Conservation (phyloP, 176 grass and related monocot genomes). For the Phoenix roebelenii region DNA sequence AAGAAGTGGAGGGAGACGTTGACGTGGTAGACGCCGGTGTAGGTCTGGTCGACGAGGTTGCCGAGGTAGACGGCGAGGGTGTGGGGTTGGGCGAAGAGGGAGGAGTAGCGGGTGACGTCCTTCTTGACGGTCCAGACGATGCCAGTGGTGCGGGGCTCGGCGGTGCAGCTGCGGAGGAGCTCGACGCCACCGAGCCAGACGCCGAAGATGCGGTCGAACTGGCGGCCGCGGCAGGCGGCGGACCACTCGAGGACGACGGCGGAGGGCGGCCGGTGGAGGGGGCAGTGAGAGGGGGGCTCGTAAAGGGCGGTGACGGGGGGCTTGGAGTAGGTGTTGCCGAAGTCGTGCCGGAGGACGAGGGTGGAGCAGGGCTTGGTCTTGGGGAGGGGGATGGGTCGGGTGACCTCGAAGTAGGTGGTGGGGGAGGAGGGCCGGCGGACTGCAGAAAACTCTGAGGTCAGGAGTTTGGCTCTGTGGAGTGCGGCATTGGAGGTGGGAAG, state of each 20-base stretch:
- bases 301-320: slow-evolving; percentile 43
- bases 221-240: slow-evolving; percentile 43
- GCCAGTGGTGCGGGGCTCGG: slow-evolving; percentile 29
- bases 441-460: slow-evolving; percentile 9
- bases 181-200: slow-evolving; percentile 69
- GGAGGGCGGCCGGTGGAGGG: slow-evolving; percentile 21
- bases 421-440: slow-evolving; percentile 16
- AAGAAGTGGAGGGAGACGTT: slow-evolving; percentile 64
- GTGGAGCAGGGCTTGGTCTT: slow-evolving; percentile 44
- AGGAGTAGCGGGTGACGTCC: slow-evolving; percentile 56
- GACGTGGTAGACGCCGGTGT: slow-evolving; percentile 68
- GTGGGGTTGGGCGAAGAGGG: slow-evolving; percentile 40
- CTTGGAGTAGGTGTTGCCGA: slow-evolving; percentile 41
- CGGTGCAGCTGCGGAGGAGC: slow-evolving; percentile 62
- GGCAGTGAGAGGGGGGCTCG: slow-evolving; percentile 29
- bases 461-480: slow-evolving; percentile 35
- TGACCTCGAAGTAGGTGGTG: slow-evolving; percentile 51
- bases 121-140: slow-evolving; percentile 53
- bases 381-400: slow-evolving; percentile 39
- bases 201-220: slow-evolving; percentile 68
- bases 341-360: slow-evolving; percentile 47
- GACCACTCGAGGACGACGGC: slow-evolving; percentile 66
- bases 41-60: slow-evolving; percentile 45
- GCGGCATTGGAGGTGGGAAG: slow-evolving; percentile 6
- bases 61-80: slow-evolving; percentile 73